Evolutionary conservation across 805 yeast genomes (phyloP), one percentile per base, ranked within the genome.

Genomic region (Schwanniomyces polymorphus): DNA sequence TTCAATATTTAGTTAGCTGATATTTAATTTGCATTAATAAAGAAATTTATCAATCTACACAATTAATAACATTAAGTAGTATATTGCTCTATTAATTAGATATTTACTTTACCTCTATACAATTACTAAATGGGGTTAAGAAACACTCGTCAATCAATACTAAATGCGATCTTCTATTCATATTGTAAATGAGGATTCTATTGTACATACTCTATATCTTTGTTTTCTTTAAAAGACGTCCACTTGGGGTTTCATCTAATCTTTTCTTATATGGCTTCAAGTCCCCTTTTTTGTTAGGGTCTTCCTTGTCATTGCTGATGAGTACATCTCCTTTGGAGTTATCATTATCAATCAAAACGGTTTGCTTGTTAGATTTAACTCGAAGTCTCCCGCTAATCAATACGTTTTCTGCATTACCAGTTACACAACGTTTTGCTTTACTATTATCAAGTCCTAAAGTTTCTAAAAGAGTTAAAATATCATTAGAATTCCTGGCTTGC

Each of bases 321-420:
- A 65, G 64, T 12, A 55, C 68, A 46, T 70, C 76, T 43, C 47
- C 56, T 28, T 49, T 49, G 31, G 47, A 41, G 14, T 56, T 62
- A 28, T 50, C 57, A 46, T 76, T 79, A 9, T 85, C 91, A 2
- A 80, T 63, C 44, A 70, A 74, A 3, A 86, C 70, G 0, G 88
- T 84, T 62, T 91, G 97, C 59, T 91, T 91, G 59, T 86, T 85
- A 50, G 91, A 82, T 57, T 81, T 80, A 26, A 77, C 69, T 51
- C 97, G 77, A 56, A 91, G 69, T 53, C 90, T 72, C 1, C 97
- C 97, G 53, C 80, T 86, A 28, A 86, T 68, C 40, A 91, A 72
- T 0, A 80, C 94, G 18, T 78, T 74, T 25, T 81, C 78, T 0
- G 97, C 82, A 54, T 77, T 77, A 34, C 76, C 79, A 12, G 80